Conservation (phyloP, 2,329 filamentous ascomycete genomes). For the Gyromitra esculenta region DNA sequence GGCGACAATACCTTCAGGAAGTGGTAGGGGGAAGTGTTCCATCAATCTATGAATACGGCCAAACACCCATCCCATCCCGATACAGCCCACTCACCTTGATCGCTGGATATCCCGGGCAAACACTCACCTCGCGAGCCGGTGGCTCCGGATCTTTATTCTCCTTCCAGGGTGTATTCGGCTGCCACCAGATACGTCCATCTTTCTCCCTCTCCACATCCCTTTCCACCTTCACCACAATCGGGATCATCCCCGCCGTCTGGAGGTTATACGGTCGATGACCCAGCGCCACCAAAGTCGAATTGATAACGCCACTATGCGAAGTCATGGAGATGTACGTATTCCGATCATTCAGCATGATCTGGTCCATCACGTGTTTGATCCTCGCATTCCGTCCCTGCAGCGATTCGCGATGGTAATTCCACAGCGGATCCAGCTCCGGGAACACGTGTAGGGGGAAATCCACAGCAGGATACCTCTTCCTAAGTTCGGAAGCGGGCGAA, state of each 20-base stretch:
- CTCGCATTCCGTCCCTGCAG: constrained; percentile 63
- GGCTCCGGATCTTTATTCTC: constrained; percentile 18
- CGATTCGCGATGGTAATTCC: constrained; percentile 66
- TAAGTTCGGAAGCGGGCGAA: constrained; percentile 67
- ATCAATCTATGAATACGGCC: constrained; percentile 45
- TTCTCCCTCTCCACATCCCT: constrained; percentile 14
- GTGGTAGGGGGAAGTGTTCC: neutral
- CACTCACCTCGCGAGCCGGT: constrained; percentile 17
- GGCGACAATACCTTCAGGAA: neutral
- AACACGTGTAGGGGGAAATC: constrained; percentile 71
- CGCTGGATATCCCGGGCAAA: constrained; percentile 39
- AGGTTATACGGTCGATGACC: constrained; percentile 65
- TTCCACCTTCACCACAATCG: constrained; percentile 71
- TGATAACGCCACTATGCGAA: constrained; percentile 70
- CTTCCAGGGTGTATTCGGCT: constrained; percentile 28
- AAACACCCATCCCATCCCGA: constrained; percentile 47
- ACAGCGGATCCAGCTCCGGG: constrained; percentile 68
- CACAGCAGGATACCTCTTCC: constrained; percentile 64
- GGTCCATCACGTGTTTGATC: constrained; percentile 66
- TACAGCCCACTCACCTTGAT: constrained; percentile 44
- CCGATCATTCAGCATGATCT: constrained; percentile 63
- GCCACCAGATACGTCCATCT: constrained; percentile 34
- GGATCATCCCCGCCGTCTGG: constrained; percentile 73
- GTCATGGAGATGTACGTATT: constrained; percentile 70
- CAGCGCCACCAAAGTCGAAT: constrained; percentile 62